Conservation (phyloP, 345 rosid genomes). For the Cardiospermum halicacabum region DNA sequence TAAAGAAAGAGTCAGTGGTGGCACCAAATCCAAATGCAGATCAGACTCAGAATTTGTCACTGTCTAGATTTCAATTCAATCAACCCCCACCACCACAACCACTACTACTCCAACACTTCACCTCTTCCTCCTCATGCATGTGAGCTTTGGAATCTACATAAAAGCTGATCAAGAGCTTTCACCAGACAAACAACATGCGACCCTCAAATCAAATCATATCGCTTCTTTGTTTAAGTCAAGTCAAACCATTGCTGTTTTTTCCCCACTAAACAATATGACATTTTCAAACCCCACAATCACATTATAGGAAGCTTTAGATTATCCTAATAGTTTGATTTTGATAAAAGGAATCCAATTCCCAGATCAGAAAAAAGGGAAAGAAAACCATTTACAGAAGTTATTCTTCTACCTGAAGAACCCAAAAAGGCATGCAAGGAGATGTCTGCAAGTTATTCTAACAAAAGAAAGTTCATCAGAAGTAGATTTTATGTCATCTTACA, state of each 20-base stretch:
- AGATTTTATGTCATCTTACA: background rate
- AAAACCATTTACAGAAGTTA: slow-evolving; percentile 15
- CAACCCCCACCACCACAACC: background rate
- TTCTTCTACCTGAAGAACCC: background rate
- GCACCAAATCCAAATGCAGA: background rate
- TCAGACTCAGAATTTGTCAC: background rate
- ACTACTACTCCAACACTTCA: too few relatives aligned
- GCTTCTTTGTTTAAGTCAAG: background rate
- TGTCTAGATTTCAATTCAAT: too few relatives aligned
- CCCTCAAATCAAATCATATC: background rate
- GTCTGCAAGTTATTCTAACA: background rate
- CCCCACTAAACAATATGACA: background rate
- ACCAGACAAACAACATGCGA: background rate
- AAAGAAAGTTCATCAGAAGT: background rate
- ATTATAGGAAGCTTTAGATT: background rate
- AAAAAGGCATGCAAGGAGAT: background rate
- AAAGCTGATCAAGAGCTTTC: background rate
- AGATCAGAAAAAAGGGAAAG: slow-evolving; percentile 1
- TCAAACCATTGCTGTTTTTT: background rate
- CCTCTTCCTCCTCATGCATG: background rate
- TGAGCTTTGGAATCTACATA: background rate
- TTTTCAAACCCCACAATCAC: background rate
- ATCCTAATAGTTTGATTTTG: too few relatives aligned
- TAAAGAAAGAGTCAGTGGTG: background rate
- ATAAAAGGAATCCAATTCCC: too few relatives aligned